Percentiles rank a stretch among this genome's conserved stretches.
These are phyloP conservation scores for Monascus purpureus DNA, from an alignment of 495 filamentous ascomycete species.

Conservation along the genomic window DNA sequence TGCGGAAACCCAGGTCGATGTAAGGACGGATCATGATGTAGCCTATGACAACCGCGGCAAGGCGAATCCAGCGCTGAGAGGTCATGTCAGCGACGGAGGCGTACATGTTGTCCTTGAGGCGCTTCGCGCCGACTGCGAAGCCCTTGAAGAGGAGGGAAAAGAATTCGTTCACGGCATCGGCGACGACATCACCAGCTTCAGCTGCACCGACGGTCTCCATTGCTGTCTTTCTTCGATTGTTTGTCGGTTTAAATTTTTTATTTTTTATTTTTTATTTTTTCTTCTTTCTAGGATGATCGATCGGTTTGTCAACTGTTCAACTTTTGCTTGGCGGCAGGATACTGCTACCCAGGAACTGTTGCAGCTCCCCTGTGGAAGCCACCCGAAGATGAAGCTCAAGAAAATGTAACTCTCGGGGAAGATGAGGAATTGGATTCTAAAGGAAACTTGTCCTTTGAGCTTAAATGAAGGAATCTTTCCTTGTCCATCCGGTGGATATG, in stretches of 20 bases:
- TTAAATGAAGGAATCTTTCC: too few species aligned
- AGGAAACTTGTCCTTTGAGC: too few species aligned
- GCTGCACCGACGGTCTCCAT: too few species aligned
- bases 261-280: constrained; percentile 6
- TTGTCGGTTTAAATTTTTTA: too few species aligned
- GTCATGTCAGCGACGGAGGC: constrained; percentile 40
- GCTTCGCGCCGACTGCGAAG: constrained; percentile 10
- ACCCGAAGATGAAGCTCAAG: too few species aligned
- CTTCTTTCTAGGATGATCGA: constrained; percentile 6
- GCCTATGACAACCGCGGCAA: constrained; percentile 44
- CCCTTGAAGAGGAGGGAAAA: constrained; percentile 18
- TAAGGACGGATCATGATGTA: constrained; percentile 57
- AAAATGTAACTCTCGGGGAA: too few species aligned
- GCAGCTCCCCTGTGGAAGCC: too few species aligned
- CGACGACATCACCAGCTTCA: constrained; percentile 13
- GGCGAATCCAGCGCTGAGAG: constrained; percentile 42
- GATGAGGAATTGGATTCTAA: too few species aligned
- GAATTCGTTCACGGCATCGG: constrained; percentile 22
- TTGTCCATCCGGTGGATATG: too few species aligned
- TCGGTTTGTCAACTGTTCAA: constrained; percentile 3
- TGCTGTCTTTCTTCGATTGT: too few species aligned
- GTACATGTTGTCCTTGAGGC: constrained; percentile 41
- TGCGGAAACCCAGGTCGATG: constrained; percentile 37
- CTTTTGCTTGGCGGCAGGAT: too few species aligned
- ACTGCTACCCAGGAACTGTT: too few species aligned